Base-by-base conservation (phyloP, 2,329 filamentous ascomycete genomes). In the Chaetomium olivaceum region DNA sequence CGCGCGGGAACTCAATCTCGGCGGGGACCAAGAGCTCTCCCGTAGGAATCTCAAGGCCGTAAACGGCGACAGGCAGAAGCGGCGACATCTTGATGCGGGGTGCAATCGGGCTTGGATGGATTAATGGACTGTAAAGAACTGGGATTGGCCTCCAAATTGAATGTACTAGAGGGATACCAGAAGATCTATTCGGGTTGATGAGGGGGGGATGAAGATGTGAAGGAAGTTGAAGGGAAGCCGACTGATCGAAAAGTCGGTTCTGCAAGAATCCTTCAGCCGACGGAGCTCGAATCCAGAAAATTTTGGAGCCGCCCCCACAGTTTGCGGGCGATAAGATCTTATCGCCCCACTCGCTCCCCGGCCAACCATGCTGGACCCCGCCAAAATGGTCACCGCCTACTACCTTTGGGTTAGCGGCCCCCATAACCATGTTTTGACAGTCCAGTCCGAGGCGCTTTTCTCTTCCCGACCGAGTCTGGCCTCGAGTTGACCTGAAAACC, bases 1-100 rank as follows among this genome's bases (percentile, higher is more conserved):
- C 67, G 92, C 91, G n/a, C 76, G 91, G 91, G 74, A 94, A 89
- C 72, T 94, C 89, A 69, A 89, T 85, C 69, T 88, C 83, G 65
- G 91, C 92, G 71, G 92, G 90, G 73, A 97, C 88, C 78, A 95
- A 83, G 77, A 92, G 83, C 80, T 92, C 91, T 76, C 91, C 92
- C 73, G 91, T 85, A 73, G 93, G 93, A 80, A 98, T 91, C 83
- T 92, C 89, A 73, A 97, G 90, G 80, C 93, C 93, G 78, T 95
- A 99, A 77, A 98, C 85, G 78, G 91, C 91, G 79, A 95, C 91
- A 70, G 86, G 84, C 62, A 74, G 69, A 74, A 85, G 76, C 70
- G 83, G 77, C 78, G 85, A 81, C 86, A 88, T 88, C 72, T 73
- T 81, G 73, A 68, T 43, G 58, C 69, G 58, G 31, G 31, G 33